phyloP scores from a whole-genome alignment of 306 rosid species.

The Sphenostylis stenocarpa region DNA sequence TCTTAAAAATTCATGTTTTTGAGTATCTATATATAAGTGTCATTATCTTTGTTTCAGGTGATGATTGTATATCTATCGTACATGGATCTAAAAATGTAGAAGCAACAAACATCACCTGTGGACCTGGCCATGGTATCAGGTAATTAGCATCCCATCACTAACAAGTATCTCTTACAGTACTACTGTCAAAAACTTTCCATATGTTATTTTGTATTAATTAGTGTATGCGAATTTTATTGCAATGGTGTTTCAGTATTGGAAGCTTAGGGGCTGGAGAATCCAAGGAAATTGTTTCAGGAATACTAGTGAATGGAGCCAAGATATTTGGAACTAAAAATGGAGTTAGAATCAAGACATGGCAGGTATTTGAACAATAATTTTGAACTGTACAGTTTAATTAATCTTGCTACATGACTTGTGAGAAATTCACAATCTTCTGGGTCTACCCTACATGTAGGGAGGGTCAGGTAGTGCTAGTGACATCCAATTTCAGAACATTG shows the following conservation, averaged over 20 bases:
- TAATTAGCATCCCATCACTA: constrained; percentile 25
- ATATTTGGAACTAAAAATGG: constrained; percentile 74
- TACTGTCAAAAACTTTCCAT: not conserved
- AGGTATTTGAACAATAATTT: constrained; percentile 33
- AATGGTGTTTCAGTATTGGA: constrained; percentile 59
- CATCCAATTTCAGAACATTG: constrained; percentile 60
- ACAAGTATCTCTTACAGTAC: not conserved
- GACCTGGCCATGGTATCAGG: constrained; percentile 97
- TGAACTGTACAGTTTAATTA: not conserved
- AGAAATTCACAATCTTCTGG: not conserved
- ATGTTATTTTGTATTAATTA: not conserved
- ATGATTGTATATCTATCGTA: constrained; percentile 85
- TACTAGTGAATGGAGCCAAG: constrained; percentile 64
- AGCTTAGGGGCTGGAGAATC: constrained; percentile 64
- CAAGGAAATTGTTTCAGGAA: constrained; percentile 54
- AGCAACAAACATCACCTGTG: constrained; percentile 66
- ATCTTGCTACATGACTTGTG: no score
- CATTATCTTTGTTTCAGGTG: constrained; percentile 46
- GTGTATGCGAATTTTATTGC: not conserved
- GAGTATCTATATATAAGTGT: not conserved
- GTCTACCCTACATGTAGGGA: constrained; percentile 48
- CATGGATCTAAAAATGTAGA: constrained; percentile 55
- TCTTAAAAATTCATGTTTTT: not conserved
- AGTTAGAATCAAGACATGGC: constrained; percentile 87
- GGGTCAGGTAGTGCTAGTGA: constrained; percentile 72